A percentile compares a stretch with the other conserved stretches of the same genome.
Evolutionary conservation across 1,284 basidiomycete species (phyloP).

Genomic region (Naganishia sp.): DNA sequence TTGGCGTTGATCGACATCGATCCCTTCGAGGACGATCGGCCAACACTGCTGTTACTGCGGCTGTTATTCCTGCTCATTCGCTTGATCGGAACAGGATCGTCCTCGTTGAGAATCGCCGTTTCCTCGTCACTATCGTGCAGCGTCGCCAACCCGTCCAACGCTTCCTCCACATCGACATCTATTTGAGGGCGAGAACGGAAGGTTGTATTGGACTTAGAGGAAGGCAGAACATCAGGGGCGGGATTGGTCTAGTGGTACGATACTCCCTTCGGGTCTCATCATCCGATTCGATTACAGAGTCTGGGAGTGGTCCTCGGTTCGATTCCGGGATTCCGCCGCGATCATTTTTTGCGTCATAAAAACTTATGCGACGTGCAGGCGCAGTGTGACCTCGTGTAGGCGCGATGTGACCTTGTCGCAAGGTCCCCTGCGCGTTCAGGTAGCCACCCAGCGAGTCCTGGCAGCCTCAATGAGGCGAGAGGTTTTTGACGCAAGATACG

Average conservation of each 20-base stretch:
- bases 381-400: too few species aligned
- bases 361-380: too few species aligned
- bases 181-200: too few species aligned
- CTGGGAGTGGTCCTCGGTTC: conserved; percentile 31
- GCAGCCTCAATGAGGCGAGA: too few species aligned
- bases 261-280: conserved; percentile 23
- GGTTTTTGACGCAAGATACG: too few species aligned
- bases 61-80: conserved; percentile 22
- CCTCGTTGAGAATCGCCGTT: conserved; percentile 22
- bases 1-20: conserved; percentile 10
- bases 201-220: too few species aligned
- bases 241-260: conserved; percentile 28
- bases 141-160: not conserved
- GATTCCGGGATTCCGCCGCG: conserved; percentile 24
- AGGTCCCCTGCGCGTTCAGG: too few species aligned
- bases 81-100: conserved; percentile 22
- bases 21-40: not conserved
- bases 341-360: not conserved
- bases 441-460: too few species aligned
- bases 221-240: not conserved
- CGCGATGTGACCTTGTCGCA: too few species aligned
- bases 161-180: conserved; percentile 18
- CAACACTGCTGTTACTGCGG: conserved; percentile 14
- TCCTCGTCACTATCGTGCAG: conserved; percentile 28
- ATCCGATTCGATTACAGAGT: conserved; percentile 23